phyloP scores from a whole-genome alignment of 2,329 filamentous ascomycete species.

The Sporothrix brunneoviolacea region DNA sequence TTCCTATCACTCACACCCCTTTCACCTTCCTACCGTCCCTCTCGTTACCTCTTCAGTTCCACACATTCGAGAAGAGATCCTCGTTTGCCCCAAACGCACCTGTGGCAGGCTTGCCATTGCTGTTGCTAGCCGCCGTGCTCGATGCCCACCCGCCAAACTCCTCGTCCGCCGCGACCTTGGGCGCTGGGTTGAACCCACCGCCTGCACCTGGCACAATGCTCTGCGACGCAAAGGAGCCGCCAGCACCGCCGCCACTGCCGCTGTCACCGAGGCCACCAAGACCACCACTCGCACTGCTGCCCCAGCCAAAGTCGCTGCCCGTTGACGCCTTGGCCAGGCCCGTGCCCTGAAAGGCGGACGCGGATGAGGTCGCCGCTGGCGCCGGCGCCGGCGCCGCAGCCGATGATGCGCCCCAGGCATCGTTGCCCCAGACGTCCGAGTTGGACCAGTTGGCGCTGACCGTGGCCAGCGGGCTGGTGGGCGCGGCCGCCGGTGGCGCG shows the following conservation, averaged over 20 bases:
- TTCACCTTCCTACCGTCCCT: background rate
- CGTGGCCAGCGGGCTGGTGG: constrained; percentile 28
- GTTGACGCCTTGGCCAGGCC: constrained; percentile 4
- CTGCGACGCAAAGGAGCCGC: constrained; percentile 47
- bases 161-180: constrained; percentile 79
- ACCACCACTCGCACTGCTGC: no score
- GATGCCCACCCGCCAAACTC: constrained; percentile 96
- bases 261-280: constrained; percentile 15
- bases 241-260: constrained; percentile 25
- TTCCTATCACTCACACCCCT: background rate
- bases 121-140: constrained; percentile 42
- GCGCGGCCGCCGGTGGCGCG: constrained; percentile 35
- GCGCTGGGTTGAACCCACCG: constrained; percentile 57
- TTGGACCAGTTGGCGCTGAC: constrained; percentile 34
- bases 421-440: constrained; percentile 77
- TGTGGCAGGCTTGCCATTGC: constrained; percentile 43
- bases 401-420: constrained; percentile 71
- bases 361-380: constrained; percentile 22
- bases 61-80: constrained; percentile 93
- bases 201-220: constrained; percentile 56
- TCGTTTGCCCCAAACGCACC: constrained; percentile 65
- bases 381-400: constrained; percentile 35
- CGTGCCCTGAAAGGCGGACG: background rate
- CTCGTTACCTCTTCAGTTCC: constrained; percentile 53
- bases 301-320: constrained; percentile 58